These are phyloP conservation scores for Penicillium angulare DNA, from an alignment of 495 filamentous ascomycete species.

Conservation along the genomic window DNA sequence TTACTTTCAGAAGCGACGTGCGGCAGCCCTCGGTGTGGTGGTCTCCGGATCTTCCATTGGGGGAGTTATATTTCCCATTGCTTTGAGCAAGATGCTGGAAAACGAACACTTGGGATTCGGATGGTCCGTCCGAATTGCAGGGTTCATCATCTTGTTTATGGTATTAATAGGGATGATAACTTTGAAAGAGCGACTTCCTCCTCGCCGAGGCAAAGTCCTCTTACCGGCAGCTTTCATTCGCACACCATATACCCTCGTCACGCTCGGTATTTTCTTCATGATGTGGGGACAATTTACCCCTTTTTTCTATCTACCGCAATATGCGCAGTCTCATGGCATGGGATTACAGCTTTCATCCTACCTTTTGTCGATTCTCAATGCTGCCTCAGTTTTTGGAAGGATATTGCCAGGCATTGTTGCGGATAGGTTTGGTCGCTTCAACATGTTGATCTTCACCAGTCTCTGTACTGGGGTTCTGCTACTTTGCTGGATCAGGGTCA, in stretches of 20 bases:
- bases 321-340: slow-evolving; percentile 9
- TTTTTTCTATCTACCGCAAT: slow-evolving; percentile 26
- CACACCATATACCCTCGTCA: slow-evolving; percentile 11
- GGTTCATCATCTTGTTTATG: slow-evolving; percentile 31
- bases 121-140: slow-evolving; percentile 55
- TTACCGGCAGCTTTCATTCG: slow-evolving; percentile 15
- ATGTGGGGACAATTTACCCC: slow-evolving; percentile 17
- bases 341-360: slow-evolving; percentile 15
- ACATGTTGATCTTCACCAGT: slow-evolving; percentile 14
- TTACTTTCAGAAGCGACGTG: slow-evolving; percentile 45
- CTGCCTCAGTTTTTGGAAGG: slow-evolving; percentile 25
- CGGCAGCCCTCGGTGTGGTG: slow-evolving; percentile 46
- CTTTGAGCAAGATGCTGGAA: slow-evolving; percentile 22
- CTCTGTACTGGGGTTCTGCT: slow-evolving; percentile 13
- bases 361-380: slow-evolving; percentile 27
- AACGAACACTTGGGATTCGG: slow-evolving; percentile 47
- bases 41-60: slow-evolving; percentile 23
- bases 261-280: slow-evolving; percentile 15
- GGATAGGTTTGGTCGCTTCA: slow-evolving; percentile 45
- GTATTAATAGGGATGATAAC: not conserved
- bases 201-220: slow-evolving; percentile 4
- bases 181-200: not conserved
- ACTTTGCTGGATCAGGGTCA: slow-evolving; percentile 47
- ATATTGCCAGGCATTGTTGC: slow-evolving; percentile 22
- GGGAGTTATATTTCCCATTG: slow-evolving; percentile 32